Percentiles rank a stretch among this genome's conserved stretches.
Conservation (phyloP, 2,329 filamentous ascomycete genomes). For the Colletotrichum liriopes region DNA sequence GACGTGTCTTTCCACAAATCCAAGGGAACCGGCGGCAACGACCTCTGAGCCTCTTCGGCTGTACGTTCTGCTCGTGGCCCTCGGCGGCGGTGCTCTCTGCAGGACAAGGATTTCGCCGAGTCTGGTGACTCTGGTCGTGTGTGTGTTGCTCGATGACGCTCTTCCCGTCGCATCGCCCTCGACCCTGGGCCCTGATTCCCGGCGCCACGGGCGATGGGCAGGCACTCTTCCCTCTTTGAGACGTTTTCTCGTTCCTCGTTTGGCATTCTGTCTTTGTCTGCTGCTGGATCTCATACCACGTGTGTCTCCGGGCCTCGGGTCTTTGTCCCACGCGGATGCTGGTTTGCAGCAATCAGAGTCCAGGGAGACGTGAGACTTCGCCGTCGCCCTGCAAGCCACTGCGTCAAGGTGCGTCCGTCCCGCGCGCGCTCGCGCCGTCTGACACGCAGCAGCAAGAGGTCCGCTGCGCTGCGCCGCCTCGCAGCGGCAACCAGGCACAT, state of each 20-base stretch:
- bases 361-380: background rate
- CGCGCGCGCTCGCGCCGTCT: constrained; percentile 2
- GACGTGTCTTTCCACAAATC: background rate
- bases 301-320: constrained; percentile 20
- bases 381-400: constrained; percentile 19
- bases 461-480: background rate
- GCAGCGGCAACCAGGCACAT: constrained; percentile 9
- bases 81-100: background rate
- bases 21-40: background rate
- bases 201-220: constrained; percentile 13
- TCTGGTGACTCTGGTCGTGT: constrained; percentile 19
- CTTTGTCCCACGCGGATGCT: constrained; percentile 1
- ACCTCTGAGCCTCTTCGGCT: background rate
- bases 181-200: constrained; percentile 4
- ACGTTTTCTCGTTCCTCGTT: constrained; percentile 7
- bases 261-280: background rate
- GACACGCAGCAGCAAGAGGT: background rate
- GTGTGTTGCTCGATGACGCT: constrained; percentile 12
- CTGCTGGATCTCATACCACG: constrained; percentile 23
- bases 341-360: background rate
- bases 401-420: constrained; percentile 19
- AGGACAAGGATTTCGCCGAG: background rate
- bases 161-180: constrained; percentile 29
- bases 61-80: background rate
- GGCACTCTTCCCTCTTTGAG: constrained; percentile 15